phyloP scores from a whole-genome alignment of 768 basidiomycete species.

The Auriscalpium orientale region DNA sequence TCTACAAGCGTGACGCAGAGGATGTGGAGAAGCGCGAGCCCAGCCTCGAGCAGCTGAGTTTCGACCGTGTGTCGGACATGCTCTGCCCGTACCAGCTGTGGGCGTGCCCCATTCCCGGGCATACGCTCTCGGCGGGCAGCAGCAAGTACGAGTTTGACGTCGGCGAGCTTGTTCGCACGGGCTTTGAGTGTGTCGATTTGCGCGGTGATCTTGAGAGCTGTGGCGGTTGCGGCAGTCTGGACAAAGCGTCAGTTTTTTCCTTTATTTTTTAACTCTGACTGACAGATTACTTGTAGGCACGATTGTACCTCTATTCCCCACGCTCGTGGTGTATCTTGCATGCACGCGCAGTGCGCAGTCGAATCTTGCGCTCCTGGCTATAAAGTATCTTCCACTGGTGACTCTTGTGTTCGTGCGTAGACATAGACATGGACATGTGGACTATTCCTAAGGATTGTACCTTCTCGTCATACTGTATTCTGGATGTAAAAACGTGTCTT shows the following conservation, averaged over 20 bases:
- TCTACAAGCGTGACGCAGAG: background rate
- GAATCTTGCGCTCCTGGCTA: slow-evolving; percentile 22
- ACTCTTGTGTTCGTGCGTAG: slow-evolving; percentile 10
- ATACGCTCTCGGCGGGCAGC: background rate
- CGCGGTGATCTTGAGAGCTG: slow-evolving; percentile 22
- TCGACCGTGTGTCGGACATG: background rate
- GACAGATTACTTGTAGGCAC: slow-evolving; percentile 12
- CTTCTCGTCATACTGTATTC: too few species aligned
- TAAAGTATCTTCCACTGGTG: slow-evolving; percentile 8
- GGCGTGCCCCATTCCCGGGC: slow-evolving; percentile 4
- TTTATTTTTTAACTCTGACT: background rate
- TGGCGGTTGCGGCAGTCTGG: slow-evolving; percentile 23
- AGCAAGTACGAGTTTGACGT: background rate
- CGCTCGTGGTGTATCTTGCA: slow-evolving; percentile 21
- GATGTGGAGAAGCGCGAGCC: background rate
- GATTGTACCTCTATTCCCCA: slow-evolving; percentile 22
- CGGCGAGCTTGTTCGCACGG: slow-evolving; percentile 6
- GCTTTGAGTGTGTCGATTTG: slow-evolving; percentile 25
- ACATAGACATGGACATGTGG: background rate
- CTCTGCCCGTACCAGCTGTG: slow-evolving; percentile 2
- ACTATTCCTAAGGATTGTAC: too few species aligned
- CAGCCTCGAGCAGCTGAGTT: background rate
- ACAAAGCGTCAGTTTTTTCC: slow-evolving; percentile 15
- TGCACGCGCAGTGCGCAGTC: slow-evolving; percentile 19
- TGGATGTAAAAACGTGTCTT: too few species aligned